Evolutionary conservation across 495 filamentous ascomycete species (phyloP).

Genomic region (Hypoxylon subgilvum): DNA sequence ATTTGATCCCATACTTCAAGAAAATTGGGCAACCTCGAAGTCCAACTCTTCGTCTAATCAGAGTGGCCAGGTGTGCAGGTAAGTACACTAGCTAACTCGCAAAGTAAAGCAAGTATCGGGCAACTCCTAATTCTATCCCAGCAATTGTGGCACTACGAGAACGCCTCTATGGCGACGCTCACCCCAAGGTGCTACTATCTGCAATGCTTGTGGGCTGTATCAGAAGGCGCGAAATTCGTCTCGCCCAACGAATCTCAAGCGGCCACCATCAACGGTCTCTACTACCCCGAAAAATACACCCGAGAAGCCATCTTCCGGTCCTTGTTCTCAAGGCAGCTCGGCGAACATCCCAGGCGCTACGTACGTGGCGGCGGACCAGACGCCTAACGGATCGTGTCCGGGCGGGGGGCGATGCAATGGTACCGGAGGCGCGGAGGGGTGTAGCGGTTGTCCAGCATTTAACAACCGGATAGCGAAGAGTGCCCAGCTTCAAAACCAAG

Average conservation of each 20-base stretch:
- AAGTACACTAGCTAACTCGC: slow-evolving; percentile 18
- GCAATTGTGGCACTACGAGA: slow-evolving; percentile 91
- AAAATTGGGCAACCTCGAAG: slow-evolving; percentile 22
- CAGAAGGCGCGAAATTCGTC: slow-evolving; percentile 88
- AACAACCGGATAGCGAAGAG: slow-evolving; percentile 96
- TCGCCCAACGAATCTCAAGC: slow-evolving; percentile 87
- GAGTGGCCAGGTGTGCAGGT: slow-evolving; percentile 63
- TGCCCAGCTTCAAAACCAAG: slow-evolving; percentile 63
- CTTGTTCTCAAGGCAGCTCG: slow-evolving; percentile 38
- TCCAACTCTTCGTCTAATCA: slow-evolving; percentile 33
- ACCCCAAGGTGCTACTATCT: slow-evolving; percentile 90
- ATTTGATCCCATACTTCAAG: slow-evolving; percentile 37
- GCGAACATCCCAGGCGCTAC: slow-evolving; percentile 66
- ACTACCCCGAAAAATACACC: slow-evolving; percentile 46
- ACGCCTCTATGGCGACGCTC: slow-evolving; percentile 96
- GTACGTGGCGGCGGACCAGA: slow-evolving; percentile 76
- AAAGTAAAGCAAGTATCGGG: not conserved
- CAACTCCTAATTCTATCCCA: slow-evolving; percentile 45
- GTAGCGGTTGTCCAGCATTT: slow-evolving; percentile 93
- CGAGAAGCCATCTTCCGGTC: slow-evolving; percentile 43
- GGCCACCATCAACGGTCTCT: slow-evolving; percentile 56
- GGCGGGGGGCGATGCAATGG: slow-evolving; percentile 96
- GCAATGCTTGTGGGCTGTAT: slow-evolving; percentile 97
- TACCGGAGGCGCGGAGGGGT: slow-evolving; percentile 94
- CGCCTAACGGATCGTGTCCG: slow-evolving; percentile 83